Base-by-base conservation (phyloP, 352 stramenopile genomes). In the Thalassiosira livingstoniorum region DNA sequence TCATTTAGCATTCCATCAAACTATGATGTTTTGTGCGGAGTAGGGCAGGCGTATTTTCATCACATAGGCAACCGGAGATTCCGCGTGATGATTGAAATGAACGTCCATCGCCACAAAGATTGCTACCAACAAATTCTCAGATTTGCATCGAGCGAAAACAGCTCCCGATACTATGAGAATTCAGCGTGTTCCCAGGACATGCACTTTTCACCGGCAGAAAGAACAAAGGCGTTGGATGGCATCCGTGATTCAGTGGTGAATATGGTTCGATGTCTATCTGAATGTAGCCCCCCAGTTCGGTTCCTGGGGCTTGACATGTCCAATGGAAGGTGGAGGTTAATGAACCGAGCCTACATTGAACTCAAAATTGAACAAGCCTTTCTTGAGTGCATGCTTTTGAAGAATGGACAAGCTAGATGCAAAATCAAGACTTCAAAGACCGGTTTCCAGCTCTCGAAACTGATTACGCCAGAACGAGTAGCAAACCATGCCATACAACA, bases 21-120 rank as follows among this genome's bases (percentile, higher is more conserved):
- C 18, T 83, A 79, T 37, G 76, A 83, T 53, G 58, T 83, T 10
- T 32, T 83, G 3, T 83, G 76, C 32, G 76, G 76, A 51, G 15
- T 31, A 10, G 62, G 68, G 18, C 32, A 75, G 29, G 21, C 63
- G 23, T 83, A 64, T 54, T 83, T 83, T 62, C 67, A 83, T 51
- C 76, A 83, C 57, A 45, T 83, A 23, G 76, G 76, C 23, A 83
- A 83, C 54, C 45, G 76, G 63, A 23, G 76, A 25, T 83, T 79
- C 43, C 66, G 76, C 10, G 75, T 83, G 10, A 64, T 78, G 68
- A 70, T 83, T 43, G 76, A 83, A 68, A 83, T 79, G 67, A 83
- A 74, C 13, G 34, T 66, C 7, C 35, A 77, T 21, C 25, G 43
- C 11, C 79, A 83, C n/a, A 34, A 78, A 39, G 29, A 34, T 23